Evolutionary conservation across 257 asterid genomes (phyloP).

Genomic region (Jaltomata sinuosa): DNA sequence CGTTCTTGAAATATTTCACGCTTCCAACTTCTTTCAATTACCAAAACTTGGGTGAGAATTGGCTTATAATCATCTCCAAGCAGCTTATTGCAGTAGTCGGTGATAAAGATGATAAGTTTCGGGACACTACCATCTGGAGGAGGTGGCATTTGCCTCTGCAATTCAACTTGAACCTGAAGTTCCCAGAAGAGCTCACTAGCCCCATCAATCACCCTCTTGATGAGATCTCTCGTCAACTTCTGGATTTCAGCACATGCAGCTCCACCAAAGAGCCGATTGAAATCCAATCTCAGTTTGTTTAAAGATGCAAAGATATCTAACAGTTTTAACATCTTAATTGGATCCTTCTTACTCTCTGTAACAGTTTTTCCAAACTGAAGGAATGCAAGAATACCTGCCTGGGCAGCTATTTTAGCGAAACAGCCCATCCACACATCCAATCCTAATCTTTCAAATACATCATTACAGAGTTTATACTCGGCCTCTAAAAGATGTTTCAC

Average conservation of each 20-base stretch:
- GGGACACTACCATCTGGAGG: slow-evolving; percentile 80
- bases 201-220: slow-evolving; percentile 70
- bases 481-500: slow-evolving; percentile 84
- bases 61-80: slow-evolving; percentile 80
- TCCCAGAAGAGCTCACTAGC: slow-evolving; percentile 90
- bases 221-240: slow-evolving; percentile 67
- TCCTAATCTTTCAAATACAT: slow-evolving; percentile 76
- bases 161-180: slow-evolving; percentile 77
- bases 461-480: slow-evolving; percentile 68
- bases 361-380: slow-evolving; percentile 76
- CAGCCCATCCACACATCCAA: slow-evolving; percentile 71
- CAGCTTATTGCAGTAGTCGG: slow-evolving; percentile 80
- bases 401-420: slow-evolving; percentile 73
- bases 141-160: slow-evolving; percentile 73
- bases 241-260: slow-evolving; percentile 80
- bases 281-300: slow-evolving; percentile 75
- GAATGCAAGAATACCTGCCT: slow-evolving; percentile 80
- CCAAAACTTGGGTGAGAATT: slow-evolving; percentile 65
- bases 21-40: slow-evolving; percentile 84
- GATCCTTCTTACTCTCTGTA: slow-evolving; percentile 89
- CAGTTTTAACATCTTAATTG: slow-evolving; percentile 66
- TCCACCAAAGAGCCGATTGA: slow-evolving; percentile 82
- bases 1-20: slow-evolving; percentile 64
- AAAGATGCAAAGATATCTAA: slow-evolving; percentile 75
- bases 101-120: slow-evolving; percentile 58